Conservation (phyloP, 768 basidiomycete genomes). For the Hirschioporus abietinus region DNA sequence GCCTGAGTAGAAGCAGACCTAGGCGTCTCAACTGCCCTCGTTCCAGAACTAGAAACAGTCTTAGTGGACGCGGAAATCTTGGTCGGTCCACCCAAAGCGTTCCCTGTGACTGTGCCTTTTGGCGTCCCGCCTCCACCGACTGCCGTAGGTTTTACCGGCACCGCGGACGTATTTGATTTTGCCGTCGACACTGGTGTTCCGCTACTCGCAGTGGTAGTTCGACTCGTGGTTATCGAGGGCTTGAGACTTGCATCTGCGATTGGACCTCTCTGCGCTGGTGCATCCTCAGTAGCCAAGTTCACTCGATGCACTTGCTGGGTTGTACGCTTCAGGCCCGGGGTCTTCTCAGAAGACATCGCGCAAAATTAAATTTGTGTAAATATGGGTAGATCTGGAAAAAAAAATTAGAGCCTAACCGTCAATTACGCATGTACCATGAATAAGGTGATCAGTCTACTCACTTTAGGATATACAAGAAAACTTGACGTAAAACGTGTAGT, state of each 20-base stretch:
- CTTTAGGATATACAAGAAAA: no score
- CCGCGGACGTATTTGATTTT: background rate
- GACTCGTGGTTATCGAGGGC: background rate
- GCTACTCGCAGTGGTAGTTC: background rate
- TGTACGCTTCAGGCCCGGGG: background rate
- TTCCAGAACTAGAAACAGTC: background rate
- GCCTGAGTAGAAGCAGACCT: background rate
- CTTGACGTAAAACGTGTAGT: no score
- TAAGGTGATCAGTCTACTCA: no score
- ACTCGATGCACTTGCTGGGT: background rate
- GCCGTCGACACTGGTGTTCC: background rate
- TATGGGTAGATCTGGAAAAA: background rate
- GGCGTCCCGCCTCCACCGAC: background rate
- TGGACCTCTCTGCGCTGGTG: background rate
- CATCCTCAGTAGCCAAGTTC: background rate
- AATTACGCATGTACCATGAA: no score
- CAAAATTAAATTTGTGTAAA: background rate
- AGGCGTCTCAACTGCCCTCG: background rate
- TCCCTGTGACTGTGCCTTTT: background rate
- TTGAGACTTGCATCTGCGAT: background rate
- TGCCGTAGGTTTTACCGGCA: background rate
- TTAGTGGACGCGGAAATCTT: background rate
- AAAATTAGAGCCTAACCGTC: no score
- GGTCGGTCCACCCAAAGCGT: background rate
- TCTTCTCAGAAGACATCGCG: background rate